Conservation (phyloP, 1,284 basidiomycete genomes). For the Pseudozyma sp. region DNA sequence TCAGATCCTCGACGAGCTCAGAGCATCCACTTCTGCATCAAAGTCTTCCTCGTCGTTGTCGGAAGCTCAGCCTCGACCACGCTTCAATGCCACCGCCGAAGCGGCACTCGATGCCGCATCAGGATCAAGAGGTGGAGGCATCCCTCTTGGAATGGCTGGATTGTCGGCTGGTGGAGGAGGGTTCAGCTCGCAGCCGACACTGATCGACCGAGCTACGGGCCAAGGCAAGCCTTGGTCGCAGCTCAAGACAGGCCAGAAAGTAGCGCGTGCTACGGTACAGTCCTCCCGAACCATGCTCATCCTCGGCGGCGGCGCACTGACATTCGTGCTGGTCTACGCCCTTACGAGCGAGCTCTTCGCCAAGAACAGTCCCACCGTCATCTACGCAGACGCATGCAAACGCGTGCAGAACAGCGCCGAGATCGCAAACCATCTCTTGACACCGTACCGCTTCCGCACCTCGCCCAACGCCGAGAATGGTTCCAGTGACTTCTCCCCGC, state of each 20-base stretch:
- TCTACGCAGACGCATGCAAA: conserved; percentile 87
- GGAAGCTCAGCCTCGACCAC: conserved; percentile 23
- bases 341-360: conserved; percentile 90
- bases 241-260: conserved; percentile 83
- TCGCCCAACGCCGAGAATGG: conserved; percentile 28
- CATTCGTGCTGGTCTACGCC: conserved; percentile 78
- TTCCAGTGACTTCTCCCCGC: conserved; percentile 49
- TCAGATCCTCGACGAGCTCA: conserved; percentile 44
- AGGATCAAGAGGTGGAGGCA: conserved; percentile 28
- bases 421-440: conserved; percentile 54
- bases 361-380: conserved; percentile 88
- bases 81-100: conserved; percentile 47
- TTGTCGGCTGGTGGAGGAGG: conserved; percentile 27
- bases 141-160: conserved; percentile 36
- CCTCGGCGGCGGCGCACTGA: conserved; percentile 76
- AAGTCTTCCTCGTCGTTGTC: conserved; percentile 30
- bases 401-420: conserved; percentile 79
- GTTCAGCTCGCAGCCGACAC: conserved; percentile 13
- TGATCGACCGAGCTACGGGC: conserved; percentile 49
- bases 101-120: conserved; percentile 44
- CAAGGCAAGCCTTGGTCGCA: conserved; percentile 77
- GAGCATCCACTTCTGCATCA: conserved; percentile 27
- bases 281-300: conserved; percentile 84
- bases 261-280: conserved; percentile 79
- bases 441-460: conserved; percentile 60